These are phyloP conservation scores for Paragyromitra xinjiangensis DNA, from an alignment of 495 filamentous ascomycete species.

Conservation along the genomic window DNA sequence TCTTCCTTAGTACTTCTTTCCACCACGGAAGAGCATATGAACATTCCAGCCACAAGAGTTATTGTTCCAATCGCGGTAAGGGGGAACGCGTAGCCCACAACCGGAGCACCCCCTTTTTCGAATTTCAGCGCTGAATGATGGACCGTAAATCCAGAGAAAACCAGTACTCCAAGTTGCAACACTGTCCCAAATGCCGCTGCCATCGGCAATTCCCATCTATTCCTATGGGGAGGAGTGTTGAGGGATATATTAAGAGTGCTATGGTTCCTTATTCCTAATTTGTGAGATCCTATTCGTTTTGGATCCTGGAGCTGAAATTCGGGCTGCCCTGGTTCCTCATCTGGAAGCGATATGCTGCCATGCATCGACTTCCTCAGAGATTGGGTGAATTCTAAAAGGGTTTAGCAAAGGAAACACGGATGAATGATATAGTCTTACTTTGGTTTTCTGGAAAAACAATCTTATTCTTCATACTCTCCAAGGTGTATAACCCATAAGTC, in stretches of 20 bases:
- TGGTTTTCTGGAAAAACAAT: background rate
- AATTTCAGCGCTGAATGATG: background rate
- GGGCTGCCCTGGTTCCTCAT: no score
- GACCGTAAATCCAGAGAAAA: constrained; percentile 11
- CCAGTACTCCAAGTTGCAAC: constrained; percentile 20
- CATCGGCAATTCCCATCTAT: no score
- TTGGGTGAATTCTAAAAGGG: no score
- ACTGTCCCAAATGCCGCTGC: constrained; percentile 17
- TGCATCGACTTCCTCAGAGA: no score
- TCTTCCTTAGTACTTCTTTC: constrained; percentile 26
- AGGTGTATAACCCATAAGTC: background rate
- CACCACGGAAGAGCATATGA: constrained; percentile 25
- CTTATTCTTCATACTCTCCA: background rate
- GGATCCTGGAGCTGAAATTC: no score
- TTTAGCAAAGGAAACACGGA: no score
- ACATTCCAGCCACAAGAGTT: constrained; percentile 12
- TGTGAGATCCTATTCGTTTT: no score
- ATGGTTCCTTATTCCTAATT: no score
- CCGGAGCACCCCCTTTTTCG: background rate
- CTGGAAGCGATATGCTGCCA: no score
- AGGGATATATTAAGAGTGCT: no score
- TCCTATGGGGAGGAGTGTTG: no score
- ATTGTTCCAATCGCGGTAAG: constrained; percentile 31
- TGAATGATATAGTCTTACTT: no score
- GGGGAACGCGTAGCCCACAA: background rate